phyloP scores from a whole-genome alignment of 768 basidiomycete genomes.

The Russula olivacea region DNA sequence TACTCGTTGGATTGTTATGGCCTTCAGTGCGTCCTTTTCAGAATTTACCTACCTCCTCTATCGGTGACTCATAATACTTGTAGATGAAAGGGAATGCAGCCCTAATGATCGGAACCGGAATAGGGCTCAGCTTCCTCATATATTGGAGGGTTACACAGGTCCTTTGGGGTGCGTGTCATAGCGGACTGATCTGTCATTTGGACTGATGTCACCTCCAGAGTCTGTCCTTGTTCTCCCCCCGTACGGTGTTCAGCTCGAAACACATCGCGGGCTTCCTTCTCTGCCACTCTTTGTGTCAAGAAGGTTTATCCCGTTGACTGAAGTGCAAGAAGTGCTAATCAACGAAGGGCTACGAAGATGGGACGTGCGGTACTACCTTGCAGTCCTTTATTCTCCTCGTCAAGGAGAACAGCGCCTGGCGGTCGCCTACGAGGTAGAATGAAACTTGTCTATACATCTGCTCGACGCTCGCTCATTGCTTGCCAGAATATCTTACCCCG shows the following conservation, averaged over 20 bases:
- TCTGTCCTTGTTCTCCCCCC: constrained; percentile 60
- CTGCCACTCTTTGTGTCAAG: constrained; percentile 33
- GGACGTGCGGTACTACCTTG: constrained; percentile 67
- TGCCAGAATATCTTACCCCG: constrained; percentile 60
- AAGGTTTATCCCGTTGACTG: constrained; percentile 53
- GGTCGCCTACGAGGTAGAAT: constrained; percentile 56
- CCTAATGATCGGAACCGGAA: background rate
- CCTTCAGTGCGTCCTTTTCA: constrained; percentile 34
- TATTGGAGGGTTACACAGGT: constrained; percentile 41
- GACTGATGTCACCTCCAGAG: constrained; percentile 39
- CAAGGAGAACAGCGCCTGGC: constrained; percentile 35
- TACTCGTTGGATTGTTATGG: constrained; percentile 23
- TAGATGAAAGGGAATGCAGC: constrained; percentile 6
- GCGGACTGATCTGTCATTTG: background rate
- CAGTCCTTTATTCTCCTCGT: constrained; percentile 37
- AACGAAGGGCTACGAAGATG: constrained; percentile 70
- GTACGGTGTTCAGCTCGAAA: constrained; percentile 72
- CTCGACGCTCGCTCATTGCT: background rate
- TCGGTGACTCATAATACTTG: background rate
- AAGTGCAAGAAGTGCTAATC: constrained; percentile 57
- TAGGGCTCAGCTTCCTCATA: constrained; percentile 28
- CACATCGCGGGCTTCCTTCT: constrained; percentile 51
- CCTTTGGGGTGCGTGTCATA: constrained; percentile 39
- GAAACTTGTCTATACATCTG: constrained; percentile 1
- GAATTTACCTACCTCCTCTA: background rate